Base-by-base conservation (phyloP, 2,329 filamentous ascomycete genomes). In the Juglanconis sp. region DNA sequence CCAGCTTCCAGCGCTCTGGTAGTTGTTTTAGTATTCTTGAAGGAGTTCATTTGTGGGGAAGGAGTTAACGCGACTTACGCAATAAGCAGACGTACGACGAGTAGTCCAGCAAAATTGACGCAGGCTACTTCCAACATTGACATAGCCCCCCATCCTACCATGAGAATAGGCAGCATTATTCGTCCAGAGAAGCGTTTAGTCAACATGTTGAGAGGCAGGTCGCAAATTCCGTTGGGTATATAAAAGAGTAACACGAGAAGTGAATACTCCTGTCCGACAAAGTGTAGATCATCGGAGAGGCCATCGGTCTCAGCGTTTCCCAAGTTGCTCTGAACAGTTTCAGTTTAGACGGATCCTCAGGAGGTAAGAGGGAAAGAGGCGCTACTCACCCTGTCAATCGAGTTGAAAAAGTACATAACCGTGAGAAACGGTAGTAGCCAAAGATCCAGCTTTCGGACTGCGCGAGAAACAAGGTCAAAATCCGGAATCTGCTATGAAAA, bases 241-340 rank as follows among this genome's bases (percentile, higher is more conserved):
- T 82, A 81, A 63, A 82, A 82, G 0, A 82, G 68, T 3, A 81
- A 65, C 5, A 82, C 75, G 5, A 79, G 64, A n/a, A 79, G 65
- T 0, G 74, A 77, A 60, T 77, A 79, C 47, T 76, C 67, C 46
- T 79, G 71, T 10, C 75, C 77, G 0, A 66, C 74, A 60, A 77
- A 80, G 58, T 64, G 71, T 53, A 74, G 69, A 52, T 81, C 79
- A 1, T 40, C 11, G 3, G 56, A 38, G 35, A 62, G 46, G 7
- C 78, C 78, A 57, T 81, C 78, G 0, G 80, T 82, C 62, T 82
- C 79, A 0, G 81, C 78, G 55, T 80, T 81, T 32, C 77, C 76
- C 2, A 83, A 68, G 58, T 82, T 82, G 42, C 74, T 65, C 35
- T 15, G 9, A n/a, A 2, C 3, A 13, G 9, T 11, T 11, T 65